Evolutionary conservation across 257 asterid genomes (phyloP), one percentile per base, ranked within the genome.

Genomic region (Solanum ossicruentum): DNA sequence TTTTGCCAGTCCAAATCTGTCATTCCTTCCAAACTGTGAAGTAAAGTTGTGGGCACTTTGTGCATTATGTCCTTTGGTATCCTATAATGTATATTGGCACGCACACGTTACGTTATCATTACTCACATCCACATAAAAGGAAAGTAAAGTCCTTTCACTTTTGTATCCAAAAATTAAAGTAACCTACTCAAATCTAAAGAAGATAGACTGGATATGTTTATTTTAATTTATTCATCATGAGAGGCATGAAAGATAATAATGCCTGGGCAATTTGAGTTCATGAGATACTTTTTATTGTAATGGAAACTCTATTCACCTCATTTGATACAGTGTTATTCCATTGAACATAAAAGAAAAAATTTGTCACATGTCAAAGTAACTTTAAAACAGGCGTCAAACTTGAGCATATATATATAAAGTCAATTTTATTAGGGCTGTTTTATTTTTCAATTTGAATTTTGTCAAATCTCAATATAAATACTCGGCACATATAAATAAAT

Each of bases 1-100:
- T 91, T 93, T 86, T 93, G 41, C 99, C 99, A 96, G 32, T 86
- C 92, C 28, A 96, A 93, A 6, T 85, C 93, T 7, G 79, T 52
- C 98, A 95, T 93, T 52, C 98, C 99, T 89, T 96, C 99, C 88
- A 96, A 87, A 87, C 94, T 95, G 86, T 96, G 97, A 12, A 96
- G 98, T 82, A 96, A 86, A 61, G 98, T 93, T 80, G 99, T 96
- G 80, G 99, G 95, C 88, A 92, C 90, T 80, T 82, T 83, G 87
- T 96, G 95, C 91, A 96, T 82, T 18, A 87, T 85, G 83, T 95
- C 95, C 86, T 82, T 92, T 4, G 99, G 97, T 88, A 96, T 95
- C 92, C 98, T 96, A 55, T 72, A 39, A n/a, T 52, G 11, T 66
- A 26, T 15, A 63, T 23, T 67, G 11, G 28, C 85, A 39, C 88